Evolutionary conservation across 2,329 filamentous ascomycete genomes (phyloP), one percentile per base, ranked within the genome.

Genomic region (Xylariaceae sp.): DNA sequence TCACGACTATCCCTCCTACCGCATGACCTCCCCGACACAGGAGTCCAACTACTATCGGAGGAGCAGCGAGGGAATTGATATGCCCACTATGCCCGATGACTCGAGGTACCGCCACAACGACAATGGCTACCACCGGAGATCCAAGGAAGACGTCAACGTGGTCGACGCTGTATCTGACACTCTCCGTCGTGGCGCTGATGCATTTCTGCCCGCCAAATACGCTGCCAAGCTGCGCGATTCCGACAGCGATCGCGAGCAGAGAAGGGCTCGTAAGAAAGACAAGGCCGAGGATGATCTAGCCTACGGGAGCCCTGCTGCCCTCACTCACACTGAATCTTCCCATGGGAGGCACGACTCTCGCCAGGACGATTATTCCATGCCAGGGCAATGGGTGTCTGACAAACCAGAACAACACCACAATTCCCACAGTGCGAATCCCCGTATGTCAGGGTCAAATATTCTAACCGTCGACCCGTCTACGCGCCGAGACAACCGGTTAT

Each of bases 201-300:
- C 59, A 5, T 55, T 64, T 14, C 44, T 64, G 33, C 60, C 61
- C 5, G 58, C 62, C 19, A 64, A 64, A 35, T 64, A 63, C 39
- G 54, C 55, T 8, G 51, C 47, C 32, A 62, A 58, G 46, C 25
- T 57, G 5, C 57, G 55, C 42, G 53, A 64, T 42, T 57, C 57
- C 7, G 62, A 65, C 38, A 55, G 53, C 11, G 65, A 66, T 41
- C 61, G 62, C 42, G 63, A 64, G 45, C 55, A 54, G 35, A 64
- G 57, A 40, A 66, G 63, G 44, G 55, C 58, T 46, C 55, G 60
- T 21, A 66, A 62, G 47, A 65, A 63, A 49, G 61, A 62, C 41
- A 59, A 47, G 22, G 41, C 62, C n/a, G 71, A 75, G 22, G 72
- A 75, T 4, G 71, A 76, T 45, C 62, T 80, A 8, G 75, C 75